Base-by-base conservation (phyloP, 352 stramenopile species). In the Halophytophthora batemanensis region DNA sequence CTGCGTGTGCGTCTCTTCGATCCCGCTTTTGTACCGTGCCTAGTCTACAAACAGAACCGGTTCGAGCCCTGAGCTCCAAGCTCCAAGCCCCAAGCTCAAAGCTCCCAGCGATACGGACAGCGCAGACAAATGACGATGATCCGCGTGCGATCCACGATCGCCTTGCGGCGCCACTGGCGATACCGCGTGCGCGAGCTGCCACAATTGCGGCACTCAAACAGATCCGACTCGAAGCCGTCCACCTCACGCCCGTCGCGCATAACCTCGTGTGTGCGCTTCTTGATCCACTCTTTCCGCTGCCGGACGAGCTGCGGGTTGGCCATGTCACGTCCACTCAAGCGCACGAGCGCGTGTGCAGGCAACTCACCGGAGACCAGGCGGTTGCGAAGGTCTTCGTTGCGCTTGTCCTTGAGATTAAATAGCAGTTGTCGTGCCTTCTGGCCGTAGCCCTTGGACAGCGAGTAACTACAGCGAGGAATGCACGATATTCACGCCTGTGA, bases 271-370 rank as follows among this genome's bases (percentile, higher is more conserved):
- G 83, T 93, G 29, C 83, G 81, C 45, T 91, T 90, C 65, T 74
- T 85, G 51, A 94, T 91, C 79, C 83, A 94, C 53, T 90, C 77
- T 43, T 90, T 82, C 13, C 83, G 78, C 35, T 94, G 79, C 0
- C 70, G 75, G 22, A 87, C 83, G 29, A 94, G 63, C 51, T 91
- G 79, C 25, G 83, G 83, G 51, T 94, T 94, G n/a, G 83, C 83
- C 83, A 94, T 90, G 58, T 90, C 79, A 19, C 65, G 69, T 3
- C 73, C 77, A 43, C 69, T 87, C 81, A 94, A 87, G 33, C 83
- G 77, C 57, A 92, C 83, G 19, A 92, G 64, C 42, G 58, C 70
- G 43, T 70, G 50, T 15, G 77, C 67, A 0, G 58, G 38, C 15
- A 92, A 56, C 21, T 87, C 66, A 7, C 81, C 79, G 0, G 74